These are phyloP conservation scores for Coemansia sp. DNA, from an alignment of 192 early-diverging fungal genomes.

Conservation along the genomic window DNA sequence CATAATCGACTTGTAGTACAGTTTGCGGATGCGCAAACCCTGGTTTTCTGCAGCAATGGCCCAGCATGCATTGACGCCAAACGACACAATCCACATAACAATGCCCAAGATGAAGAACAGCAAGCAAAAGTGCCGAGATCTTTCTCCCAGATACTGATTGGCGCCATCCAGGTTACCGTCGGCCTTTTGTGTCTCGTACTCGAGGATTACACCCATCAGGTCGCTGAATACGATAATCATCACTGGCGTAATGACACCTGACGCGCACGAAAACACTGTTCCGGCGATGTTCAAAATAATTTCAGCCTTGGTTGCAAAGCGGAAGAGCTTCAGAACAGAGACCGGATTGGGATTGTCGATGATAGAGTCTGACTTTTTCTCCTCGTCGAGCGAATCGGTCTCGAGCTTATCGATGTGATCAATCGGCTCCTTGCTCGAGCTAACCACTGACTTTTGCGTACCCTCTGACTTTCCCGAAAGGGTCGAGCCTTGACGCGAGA, in stretches of 20 bases:
- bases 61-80: slow-evolving; percentile 38
- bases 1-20: slow-evolving; percentile 77
- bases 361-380: background rate
- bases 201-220: slow-evolving; percentile 26
- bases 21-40: slow-evolving; percentile 72
- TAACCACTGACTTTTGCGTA: background rate
- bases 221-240: slow-evolving; percentile 53
- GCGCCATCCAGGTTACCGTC: slow-evolving; percentile 3
- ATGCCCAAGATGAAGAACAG: slow-evolving; percentile 40
- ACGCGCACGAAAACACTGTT: slow-evolving; percentile 37
- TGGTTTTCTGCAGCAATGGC: slow-evolving; percentile 59
- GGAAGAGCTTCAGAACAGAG: slow-evolving; percentile 60
- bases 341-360: slow-evolving; percentile 29
- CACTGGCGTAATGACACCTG: slow-evolving; percentile 44
- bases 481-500: slow-evolving; percentile 9
- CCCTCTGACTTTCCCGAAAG: slow-evolving; percentile 1
- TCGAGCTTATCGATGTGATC: slow-evolving; percentile 21
- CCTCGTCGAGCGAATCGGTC: slow-evolving; percentile 1
- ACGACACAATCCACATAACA: slow-evolving; percentile 35
- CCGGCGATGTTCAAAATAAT: slow-evolving; percentile 56
- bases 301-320: slow-evolving; percentile 66
- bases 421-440: slow-evolving; percentile 1
- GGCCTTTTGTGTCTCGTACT: slow-evolving; percentile 8
- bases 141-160: slow-evolving; percentile 22
- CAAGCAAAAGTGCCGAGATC: slow-evolving; percentile 42